A percentile compares a stretch with the other conserved stretches of the same genome.
Conservation (phyloP, 805 yeast genomes). For the Candida saitoana region DNA sequence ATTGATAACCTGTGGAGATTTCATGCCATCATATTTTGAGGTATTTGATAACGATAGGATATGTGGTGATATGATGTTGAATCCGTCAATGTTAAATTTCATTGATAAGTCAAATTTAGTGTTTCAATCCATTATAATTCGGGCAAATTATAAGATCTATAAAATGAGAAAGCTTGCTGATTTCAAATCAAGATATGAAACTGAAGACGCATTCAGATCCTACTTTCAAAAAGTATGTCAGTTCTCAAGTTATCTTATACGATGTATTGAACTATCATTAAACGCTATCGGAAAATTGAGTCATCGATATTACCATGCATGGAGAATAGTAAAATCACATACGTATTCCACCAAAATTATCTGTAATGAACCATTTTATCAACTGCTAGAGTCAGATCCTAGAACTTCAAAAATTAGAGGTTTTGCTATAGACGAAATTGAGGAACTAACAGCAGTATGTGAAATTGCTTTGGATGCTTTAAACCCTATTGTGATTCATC, state of each 20-base stretch:
- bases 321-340: slow-evolving; percentile 59
- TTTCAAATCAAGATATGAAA: slow-evolving; percentile 16
- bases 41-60: slow-evolving; percentile 21
- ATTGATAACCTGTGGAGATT: slow-evolving; percentile 21
- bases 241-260: slow-evolving; percentile 20
- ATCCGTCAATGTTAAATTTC: slow-evolving; percentile 28
- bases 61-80: slow-evolving; percentile 32
- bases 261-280: slow-evolving; percentile 27
- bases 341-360: slow-evolving; percentile 34
- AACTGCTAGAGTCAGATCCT: background rate
- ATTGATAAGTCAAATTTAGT: slow-evolving; percentile 36
- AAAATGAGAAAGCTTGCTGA: slow-evolving; percentile 17
- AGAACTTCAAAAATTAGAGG: slow-evolving; percentile 9
- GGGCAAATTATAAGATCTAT: slow-evolving; percentile 26
- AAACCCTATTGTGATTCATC: background rate
- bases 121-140: slow-evolving; percentile 17
- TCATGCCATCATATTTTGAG: slow-evolving; percentile 29
- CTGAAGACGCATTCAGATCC: slow-evolving; percentile 13
- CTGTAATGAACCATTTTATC: slow-evolving; percentile 17
- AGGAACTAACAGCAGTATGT: slow-evolving; percentile 24
- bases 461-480: slow-evolving; percentile 18
- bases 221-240: slow-evolving; percentile 17
- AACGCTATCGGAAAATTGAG: slow-evolving; percentile 43
- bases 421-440: slow-evolving; percentile 19
- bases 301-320: slow-evolving; percentile 56